These are phyloP conservation scores for Paxillus rubicundulus DNA, from an alignment of 768 basidiomycete species.

Conservation along the genomic window DNA sequence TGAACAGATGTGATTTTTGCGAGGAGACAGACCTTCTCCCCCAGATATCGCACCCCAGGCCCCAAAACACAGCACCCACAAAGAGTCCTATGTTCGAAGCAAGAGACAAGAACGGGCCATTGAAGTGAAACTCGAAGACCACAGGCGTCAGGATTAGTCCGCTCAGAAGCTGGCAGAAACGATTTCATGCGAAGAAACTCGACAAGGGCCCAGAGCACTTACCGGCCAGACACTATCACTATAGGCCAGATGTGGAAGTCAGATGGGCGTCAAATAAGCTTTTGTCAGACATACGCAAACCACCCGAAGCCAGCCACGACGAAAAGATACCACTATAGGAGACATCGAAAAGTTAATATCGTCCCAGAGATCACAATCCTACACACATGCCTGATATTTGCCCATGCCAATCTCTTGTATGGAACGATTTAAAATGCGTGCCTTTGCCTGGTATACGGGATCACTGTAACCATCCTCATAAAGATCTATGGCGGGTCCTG, in stretches of 20 bases:
- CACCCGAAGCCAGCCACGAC: constrained; percentile 41
- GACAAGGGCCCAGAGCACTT: constrained; percentile 3
- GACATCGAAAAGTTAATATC: neutral
- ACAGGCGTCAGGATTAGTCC: constrained; percentile 48
- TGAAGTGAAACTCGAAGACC: constrained; percentile 46
- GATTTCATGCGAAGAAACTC: neutral
- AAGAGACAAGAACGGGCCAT: constrained; percentile 47
- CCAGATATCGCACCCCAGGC: constrained; percentile 50
- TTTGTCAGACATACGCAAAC: constrained; percentile 33
- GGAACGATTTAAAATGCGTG: constrained; percentile 43
- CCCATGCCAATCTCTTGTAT: constrained; percentile 59
- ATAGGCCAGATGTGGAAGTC: neutral
- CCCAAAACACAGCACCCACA: constrained; percentile 49
- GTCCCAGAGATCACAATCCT: neutral
- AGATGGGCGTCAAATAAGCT: neutral
- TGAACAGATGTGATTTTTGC: neutral
- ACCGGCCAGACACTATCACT: constrained; percentile 42
- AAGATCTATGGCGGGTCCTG: constrained; percentile 20
- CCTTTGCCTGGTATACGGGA: constrained; percentile 50
- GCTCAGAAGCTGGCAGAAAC: constrained; percentile 33
- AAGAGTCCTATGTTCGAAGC: constrained; percentile 54
- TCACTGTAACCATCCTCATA: constrained; percentile 39
- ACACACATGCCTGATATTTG: constrained; percentile 44
- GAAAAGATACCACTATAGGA: constrained; percentile 37
- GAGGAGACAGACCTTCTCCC: constrained; percentile 38